phyloP scores from a whole-genome alignment of 1,139 yeast species.

The Pichia sp. region DNA sequence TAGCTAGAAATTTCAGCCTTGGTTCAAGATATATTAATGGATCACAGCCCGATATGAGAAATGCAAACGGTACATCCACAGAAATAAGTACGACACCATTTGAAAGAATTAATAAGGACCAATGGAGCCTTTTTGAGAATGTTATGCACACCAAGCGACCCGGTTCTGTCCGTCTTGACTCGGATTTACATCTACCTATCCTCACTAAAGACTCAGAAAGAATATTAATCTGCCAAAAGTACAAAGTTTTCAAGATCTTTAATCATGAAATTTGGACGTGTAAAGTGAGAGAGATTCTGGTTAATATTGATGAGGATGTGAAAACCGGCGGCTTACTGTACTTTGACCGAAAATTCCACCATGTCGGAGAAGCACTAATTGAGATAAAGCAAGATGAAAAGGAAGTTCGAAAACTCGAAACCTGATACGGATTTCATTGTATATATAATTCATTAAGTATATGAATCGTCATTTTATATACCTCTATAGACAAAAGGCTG shows the following conservation, averaged over 20 bases:
- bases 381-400: background rate
- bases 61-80: background rate
- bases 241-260: slow-evolving; percentile 53
- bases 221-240: slow-evolving; percentile 59
- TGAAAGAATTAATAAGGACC: slow-evolving; percentile 32
- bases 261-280: slow-evolving; percentile 91
- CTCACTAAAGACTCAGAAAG: slow-evolving; percentile 52
- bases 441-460: background rate
- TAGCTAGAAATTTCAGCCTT: slow-evolving; percentile 59
- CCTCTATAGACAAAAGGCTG: background rate
- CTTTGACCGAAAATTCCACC: slow-evolving; percentile 57
- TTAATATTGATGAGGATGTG: slow-evolving; percentile 25
- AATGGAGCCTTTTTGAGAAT: slow-evolving; percentile 31
- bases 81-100: slow-evolving; percentile 39
- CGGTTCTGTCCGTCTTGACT: slow-evolving; percentile 5
- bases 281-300: slow-evolving; percentile 50
- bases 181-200: slow-evolving; percentile 47
- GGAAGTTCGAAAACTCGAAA: no score
- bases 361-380: slow-evolving; percentile 40
- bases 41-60: background rate
- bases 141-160: slow-evolving; percentile 13
- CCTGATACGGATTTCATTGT: background rate
- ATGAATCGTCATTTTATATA: background rate
- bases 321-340: slow-evolving; percentile 61
- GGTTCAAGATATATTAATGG: slow-evolving; percentile 39